phyloP scores from a whole-genome alignment of 768 basidiomycete species.

The Mycena polygramma region DNA sequence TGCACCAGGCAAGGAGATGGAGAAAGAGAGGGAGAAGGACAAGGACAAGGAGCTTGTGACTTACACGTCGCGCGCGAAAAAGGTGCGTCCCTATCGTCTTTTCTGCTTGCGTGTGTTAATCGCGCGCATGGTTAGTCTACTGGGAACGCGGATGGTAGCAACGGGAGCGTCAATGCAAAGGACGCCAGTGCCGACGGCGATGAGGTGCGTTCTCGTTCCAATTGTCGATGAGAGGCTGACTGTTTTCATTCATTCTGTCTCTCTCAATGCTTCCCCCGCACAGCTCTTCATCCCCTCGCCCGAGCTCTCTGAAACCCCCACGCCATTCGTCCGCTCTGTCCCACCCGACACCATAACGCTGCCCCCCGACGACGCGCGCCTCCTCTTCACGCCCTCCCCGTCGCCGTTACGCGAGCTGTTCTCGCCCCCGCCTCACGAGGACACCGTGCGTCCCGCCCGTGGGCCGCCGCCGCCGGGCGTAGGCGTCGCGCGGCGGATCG shows the following conservation, averaged over 20 bases:
- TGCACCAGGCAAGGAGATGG: neutral
- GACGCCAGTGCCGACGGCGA: no score
- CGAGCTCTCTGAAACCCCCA: no score
- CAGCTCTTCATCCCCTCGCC: constrained; percentile 9
- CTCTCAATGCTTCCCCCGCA: neutral
- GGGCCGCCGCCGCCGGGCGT: neutral
- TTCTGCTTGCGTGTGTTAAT: no score
- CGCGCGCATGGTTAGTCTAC: neutral
- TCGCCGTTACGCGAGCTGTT: neutral
- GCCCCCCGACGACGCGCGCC: neutral
- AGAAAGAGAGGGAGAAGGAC: neutral
- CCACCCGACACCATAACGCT: no score
- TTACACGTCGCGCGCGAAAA: constrained; percentile 9
- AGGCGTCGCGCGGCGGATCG: constrained; percentile 4
- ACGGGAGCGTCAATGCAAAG: no score
- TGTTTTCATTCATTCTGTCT: no score
- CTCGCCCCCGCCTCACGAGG: constrained; percentile 5
- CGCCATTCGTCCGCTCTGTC: no score
- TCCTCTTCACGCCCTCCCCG: neutral
- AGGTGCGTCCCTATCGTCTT: neutral
- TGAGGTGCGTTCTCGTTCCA: no score
- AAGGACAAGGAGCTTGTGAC: neutral
- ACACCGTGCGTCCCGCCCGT: neutral
- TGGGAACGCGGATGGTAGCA: neutral
- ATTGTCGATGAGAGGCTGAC: no score